These are phyloP conservation scores for Epichloe baconii DNA, from an alignment of 2,329 filamentous ascomycete species.

Conservation along the genomic window DNA sequence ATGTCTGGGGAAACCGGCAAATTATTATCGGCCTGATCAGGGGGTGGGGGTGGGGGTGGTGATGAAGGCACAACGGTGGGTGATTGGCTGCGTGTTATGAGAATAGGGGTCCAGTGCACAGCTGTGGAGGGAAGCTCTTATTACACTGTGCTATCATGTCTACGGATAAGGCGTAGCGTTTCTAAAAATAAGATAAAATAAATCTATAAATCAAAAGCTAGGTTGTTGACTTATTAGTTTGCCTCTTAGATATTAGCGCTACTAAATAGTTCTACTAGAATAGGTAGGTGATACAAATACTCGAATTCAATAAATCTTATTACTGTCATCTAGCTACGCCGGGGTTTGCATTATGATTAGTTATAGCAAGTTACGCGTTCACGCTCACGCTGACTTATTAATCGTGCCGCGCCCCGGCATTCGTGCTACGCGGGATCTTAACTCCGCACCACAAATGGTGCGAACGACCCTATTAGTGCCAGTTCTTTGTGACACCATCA, in stretches of 20 bases:
- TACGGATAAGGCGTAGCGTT: too few species aligned
- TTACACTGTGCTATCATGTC: too few species aligned
- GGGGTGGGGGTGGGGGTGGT: constrained; percentile 8
- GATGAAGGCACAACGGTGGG: neutral
- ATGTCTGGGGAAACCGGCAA: neutral
- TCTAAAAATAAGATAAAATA: too few species aligned
- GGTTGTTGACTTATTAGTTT: too few species aligned
- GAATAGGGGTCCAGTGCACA: neutral
- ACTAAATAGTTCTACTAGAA: neutral
- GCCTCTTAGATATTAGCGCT: too few species aligned
- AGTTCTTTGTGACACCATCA: too few species aligned
- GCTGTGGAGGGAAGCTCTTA: neutral
- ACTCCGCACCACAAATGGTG: neutral
- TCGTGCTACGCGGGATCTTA: too few species aligned
- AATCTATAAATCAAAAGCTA: too few species aligned
- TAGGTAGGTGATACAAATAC: neutral
- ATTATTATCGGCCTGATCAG: neutral
- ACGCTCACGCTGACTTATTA: neutral
- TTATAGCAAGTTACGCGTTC: too few species aligned
- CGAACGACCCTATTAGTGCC: neutral
- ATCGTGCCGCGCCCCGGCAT: neutral
- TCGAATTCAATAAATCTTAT: neutral
- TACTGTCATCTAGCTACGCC: too few species aligned
- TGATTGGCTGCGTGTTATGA: constrained; percentile 4
- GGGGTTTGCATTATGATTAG: too few species aligned